Evolutionary conservation across 129 eudicot species (phyloP), one percentile per base, ranked within the genome.

Genomic region (Gnaphalium uliginosum): DNA sequence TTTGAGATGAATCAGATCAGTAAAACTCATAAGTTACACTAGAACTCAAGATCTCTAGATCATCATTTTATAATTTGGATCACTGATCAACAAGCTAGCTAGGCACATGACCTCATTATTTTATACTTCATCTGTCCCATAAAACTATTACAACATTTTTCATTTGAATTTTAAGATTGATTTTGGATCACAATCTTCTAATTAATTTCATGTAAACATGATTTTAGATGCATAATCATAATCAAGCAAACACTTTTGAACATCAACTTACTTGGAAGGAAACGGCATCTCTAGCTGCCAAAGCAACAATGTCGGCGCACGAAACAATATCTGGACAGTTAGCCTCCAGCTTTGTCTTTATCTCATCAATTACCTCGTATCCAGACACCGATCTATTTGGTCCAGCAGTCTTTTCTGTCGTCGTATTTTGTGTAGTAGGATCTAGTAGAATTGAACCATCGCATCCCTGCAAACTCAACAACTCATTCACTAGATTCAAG

Each of bases 231-330:
- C 15, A 23, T 26, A 2, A 58, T 22, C 26, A 22, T 59, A 59
- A 14, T 15, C 5, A 14, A 62, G 5, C 6, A 9, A 30, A 17
- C 8, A 22, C 1, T 61, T 39, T 4, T 26, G 22, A 39, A 11
- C 6, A 61, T 66, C 24, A 2, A 54, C 83, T 73, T 83, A 83
- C 89, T 65, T 81, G 89, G 70, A 76, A 86, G 7, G 89, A 86
- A 35, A 85, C 89, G 0, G 92, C 81, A 18, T 87, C 92, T 21
- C 92, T 77, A 71, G 92, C 83, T 15, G 92, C 84, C 71, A 87
- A 76, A 19, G 92, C 85, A 19, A 83, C 39, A 48, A 87, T 87
- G 71, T 87, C 92, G 2, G 92, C 87, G 75, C 92, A 87, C 2
- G 92, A 87, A 73, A 88, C 89, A 32, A 71, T 69, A 41, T 73